Evolutionary conservation across 2,329 filamentous ascomycete species (phyloP).

Genomic region (Lachnellula occidentalis): DNA sequence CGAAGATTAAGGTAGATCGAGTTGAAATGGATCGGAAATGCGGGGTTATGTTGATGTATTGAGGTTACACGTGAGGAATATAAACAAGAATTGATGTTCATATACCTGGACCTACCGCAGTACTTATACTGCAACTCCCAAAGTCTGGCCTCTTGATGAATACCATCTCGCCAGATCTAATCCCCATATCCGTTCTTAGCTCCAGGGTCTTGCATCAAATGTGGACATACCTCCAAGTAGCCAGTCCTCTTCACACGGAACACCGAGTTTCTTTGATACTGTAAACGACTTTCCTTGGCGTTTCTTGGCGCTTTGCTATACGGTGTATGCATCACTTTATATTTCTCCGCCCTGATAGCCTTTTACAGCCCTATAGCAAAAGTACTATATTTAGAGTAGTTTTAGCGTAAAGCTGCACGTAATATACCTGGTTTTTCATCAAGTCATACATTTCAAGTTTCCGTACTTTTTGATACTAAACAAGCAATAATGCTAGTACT

Average conservation of each 20-base stretch:
- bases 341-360: too few relatives aligned
- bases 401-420: too few relatives aligned
- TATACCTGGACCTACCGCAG: not conserved
- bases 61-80: not conserved
- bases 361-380: too few relatives aligned
- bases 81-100: not conserved
- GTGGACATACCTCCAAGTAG: not conserved
- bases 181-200: not conserved
- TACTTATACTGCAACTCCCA: not conserved
- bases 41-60: not conserved
- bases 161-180: not conserved
- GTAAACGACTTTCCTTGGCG: too few relatives aligned
- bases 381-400: too few relatives aligned
- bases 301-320: too few relatives aligned
- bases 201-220: not conserved
- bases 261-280: not conserved
- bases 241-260: not conserved
- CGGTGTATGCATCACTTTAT: too few relatives aligned
- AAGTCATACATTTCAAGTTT: too few relatives aligned
- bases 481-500: too few relatives aligned
- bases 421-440: too few relatives aligned
- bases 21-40: not conserved
- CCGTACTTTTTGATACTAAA: too few relatives aligned
- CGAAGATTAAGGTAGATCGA: not conserved
- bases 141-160: not conserved